Evolutionary conservation across 257 asterid species (phyloP).

Genomic region (Schizonepeta tenuifolia): DNA sequence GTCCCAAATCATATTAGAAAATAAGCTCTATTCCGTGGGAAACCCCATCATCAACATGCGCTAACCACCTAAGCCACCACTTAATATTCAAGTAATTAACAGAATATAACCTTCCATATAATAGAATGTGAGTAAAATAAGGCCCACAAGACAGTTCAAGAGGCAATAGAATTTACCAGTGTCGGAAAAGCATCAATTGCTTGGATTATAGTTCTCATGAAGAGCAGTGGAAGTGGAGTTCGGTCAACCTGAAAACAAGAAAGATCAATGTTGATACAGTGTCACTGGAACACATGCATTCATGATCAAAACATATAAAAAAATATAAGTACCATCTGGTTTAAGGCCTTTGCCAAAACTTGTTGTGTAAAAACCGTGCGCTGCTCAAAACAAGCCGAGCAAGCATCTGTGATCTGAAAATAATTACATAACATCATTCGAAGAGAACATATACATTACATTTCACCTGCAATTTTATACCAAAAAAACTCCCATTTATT

Average conservation of each 20-base stretch:
- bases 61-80: no score
- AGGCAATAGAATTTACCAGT: slow-evolving; percentile 59
- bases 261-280: slow-evolving; percentile 20
- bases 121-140: slow-evolving; percentile 9
- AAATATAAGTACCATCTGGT: slow-evolving; percentile 71
- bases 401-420: slow-evolving; percentile 89
- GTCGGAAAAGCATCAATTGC: slow-evolving; percentile 96
- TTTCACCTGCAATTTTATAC: slow-evolving; percentile 12
- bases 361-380: slow-evolving; percentile 98
- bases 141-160: neutral
- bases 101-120: neutral
- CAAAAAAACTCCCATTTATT: slow-evolving; percentile 1
- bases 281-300: neutral
- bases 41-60: no score
- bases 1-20: no score
- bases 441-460: slow-evolving; percentile 19
- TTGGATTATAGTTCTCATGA: slow-evolving; percentile 99
- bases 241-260: slow-evolving; percentile 68
- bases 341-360: slow-evolving; percentile 85
- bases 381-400: slow-evolving; percentile 99
- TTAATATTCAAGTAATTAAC: no score
- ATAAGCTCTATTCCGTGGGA: no score
- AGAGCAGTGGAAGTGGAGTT: slow-evolving; percentile 89
- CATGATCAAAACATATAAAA: slow-evolving; percentile 22
- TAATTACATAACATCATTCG: slow-evolving; percentile 24